Conservation (phyloP, 164 flowering plant species). For the Stephania yunnanensis region DNA sequence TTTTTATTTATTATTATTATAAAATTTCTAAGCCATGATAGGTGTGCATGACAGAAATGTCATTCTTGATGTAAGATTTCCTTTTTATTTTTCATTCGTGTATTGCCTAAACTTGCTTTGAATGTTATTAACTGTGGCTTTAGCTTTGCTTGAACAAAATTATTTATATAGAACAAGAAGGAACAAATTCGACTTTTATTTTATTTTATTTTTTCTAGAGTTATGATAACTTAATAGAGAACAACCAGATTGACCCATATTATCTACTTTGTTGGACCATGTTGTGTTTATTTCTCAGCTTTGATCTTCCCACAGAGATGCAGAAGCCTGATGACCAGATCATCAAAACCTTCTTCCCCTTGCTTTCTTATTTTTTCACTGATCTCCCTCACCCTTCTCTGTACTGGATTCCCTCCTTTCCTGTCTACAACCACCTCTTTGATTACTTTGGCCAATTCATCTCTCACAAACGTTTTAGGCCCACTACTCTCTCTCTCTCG, state of each 20-base stretch:
- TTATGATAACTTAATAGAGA: neutral
- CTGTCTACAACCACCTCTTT: conserved; percentile 14
- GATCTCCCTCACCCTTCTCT: conserved; percentile 20
- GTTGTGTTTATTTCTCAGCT: neutral
- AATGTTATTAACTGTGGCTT: no score
- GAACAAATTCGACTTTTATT: neutral
- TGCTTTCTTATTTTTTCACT: conserved; percentile 15
- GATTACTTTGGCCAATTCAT: conserved; percentile 25
- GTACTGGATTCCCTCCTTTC: conserved; percentile 17
- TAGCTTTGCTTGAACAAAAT: neutral
- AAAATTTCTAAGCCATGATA: neutral
- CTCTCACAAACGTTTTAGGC: conserved; percentile 7
- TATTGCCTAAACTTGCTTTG: neutral
- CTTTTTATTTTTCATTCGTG: no score
- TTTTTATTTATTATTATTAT: no score
- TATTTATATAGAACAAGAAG: neutral
- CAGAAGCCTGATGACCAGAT: conserved; percentile 15
- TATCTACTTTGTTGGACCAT: neutral
- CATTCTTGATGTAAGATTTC: neutral
- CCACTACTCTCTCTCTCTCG: neutral
- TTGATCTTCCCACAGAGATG: neutral
- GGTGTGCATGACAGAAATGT: neutral
- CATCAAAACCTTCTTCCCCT: conserved; percentile 21
- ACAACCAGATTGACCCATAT: neutral
- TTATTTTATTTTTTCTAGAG: neutral